Evolutionary conservation across 306 rosid genomes (phyloP).

Genomic region (Morella rubra): DNA sequence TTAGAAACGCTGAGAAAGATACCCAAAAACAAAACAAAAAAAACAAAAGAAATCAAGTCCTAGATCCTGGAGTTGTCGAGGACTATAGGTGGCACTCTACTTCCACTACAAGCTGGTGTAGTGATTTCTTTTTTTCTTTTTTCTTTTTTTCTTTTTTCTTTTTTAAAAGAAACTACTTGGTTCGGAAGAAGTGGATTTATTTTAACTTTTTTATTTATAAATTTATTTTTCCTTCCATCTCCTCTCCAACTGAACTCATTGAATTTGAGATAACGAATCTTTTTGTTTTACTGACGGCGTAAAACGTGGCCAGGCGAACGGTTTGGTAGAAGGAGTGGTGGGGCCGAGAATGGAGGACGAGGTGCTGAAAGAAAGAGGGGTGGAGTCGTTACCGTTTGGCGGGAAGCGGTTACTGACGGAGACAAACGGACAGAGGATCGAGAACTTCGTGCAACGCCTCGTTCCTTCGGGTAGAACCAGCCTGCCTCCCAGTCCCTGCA

Average conservation of each 20-base stretch:
- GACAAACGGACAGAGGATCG: constrained; percentile 88
- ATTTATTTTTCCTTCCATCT: not conserved
- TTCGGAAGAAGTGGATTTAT: too few species aligned
- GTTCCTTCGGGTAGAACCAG: constrained; percentile 66
- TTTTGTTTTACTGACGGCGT: constrained; percentile 17
- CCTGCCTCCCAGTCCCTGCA: constrained; percentile 78
- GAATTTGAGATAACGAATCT: too few species aligned
- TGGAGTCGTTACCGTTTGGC: constrained; percentile 96
- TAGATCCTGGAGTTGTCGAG: not conserved
- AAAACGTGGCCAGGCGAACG: constrained; percentile 56
- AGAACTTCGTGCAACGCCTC: constrained; percentile 68
- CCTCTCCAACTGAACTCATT: not conserved
- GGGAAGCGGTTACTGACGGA: constrained; percentile 96
- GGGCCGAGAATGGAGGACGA: constrained; percentile 36
- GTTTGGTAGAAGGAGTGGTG: constrained; percentile 43
- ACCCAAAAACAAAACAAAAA: too few species aligned
- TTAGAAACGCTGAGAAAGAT: constrained; percentile 24
- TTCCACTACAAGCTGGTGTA: not conserved
- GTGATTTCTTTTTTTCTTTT: too few species aligned
- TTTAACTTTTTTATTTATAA: too few species aligned
- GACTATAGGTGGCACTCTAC: not conserved
- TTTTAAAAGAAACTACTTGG: too few species aligned
- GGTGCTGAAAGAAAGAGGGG: constrained; percentile 68
- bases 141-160: too few species aligned
- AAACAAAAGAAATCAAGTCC: not conserved